Evolutionary conservation across 495 filamentous ascomycete species (phyloP).

Genomic region (Rhypophila decipiens): DNA sequence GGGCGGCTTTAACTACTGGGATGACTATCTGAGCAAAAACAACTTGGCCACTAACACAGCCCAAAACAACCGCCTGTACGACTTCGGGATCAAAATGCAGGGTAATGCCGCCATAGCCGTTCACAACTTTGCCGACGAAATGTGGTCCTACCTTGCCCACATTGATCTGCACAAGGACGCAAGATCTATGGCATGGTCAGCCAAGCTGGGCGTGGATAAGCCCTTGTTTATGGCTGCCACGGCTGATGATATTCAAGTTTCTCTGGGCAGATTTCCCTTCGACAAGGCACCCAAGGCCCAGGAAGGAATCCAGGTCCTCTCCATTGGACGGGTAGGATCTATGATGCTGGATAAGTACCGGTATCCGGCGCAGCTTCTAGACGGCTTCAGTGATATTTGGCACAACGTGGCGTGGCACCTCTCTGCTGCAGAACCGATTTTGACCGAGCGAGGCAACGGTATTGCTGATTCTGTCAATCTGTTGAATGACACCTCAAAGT

Average conservation of each 20-base stretch:
- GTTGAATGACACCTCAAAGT: too few relatives aligned
- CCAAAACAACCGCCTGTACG: background rate
- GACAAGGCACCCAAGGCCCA: background rate
- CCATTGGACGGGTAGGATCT: background rate
- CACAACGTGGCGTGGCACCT: background rate
- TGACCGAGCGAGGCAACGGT: too few relatives aligned
- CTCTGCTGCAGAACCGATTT: too few relatives aligned
- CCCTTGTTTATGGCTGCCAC: background rate
- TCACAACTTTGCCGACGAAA: background rate
- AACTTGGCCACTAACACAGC: background rate
- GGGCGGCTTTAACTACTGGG: background rate
- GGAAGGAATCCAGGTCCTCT: background rate
- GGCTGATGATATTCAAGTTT: background rate
- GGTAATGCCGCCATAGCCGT: background rate
- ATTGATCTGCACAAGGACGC: background rate
- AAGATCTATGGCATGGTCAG: background rate
- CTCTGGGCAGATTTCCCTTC: too few relatives aligned
- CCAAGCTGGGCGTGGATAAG: background rate
- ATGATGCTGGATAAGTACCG: background rate
- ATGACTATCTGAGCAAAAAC: background rate
- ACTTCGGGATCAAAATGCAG: constrained; percentile 4
- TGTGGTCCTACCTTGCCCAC: background rate
- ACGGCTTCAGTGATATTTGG: background rate
- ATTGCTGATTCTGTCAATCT: too few relatives aligned
- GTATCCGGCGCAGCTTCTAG: background rate